Percentiles rank a stretch among this genome's conserved stretches.
phyloP scores from a whole-genome alignment of 164 flowering plant species.

The Paratinospora sagittata region DNA sequence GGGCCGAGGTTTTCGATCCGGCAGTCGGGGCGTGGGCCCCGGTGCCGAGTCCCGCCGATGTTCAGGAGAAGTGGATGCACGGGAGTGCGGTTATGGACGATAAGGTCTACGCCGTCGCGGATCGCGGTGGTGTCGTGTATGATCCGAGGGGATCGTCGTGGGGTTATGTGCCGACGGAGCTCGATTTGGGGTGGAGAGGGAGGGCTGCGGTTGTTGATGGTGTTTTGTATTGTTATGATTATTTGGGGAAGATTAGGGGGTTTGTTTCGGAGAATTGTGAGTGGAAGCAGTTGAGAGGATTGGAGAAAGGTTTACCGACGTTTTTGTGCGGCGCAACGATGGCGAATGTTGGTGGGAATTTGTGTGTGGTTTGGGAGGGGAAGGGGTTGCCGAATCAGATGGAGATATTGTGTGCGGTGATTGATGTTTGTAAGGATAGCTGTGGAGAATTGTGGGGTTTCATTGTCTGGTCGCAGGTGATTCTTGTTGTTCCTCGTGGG shows the following conservation, averaged over 20 bases:
- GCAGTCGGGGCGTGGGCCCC: slow-evolving; percentile 37
- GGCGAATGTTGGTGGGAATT: slow-evolving; percentile 67
- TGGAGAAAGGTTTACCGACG: slow-evolving; percentile 58
- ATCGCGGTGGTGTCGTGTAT: slow-evolving; percentile 67
- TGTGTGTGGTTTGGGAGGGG: slow-evolving; percentile 77
- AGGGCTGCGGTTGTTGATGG: slow-evolving; percentile 67
- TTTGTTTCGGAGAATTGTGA: slow-evolving; percentile 36
- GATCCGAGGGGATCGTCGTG: slow-evolving; percentile 41
- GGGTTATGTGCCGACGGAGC: slow-evolving; percentile 43
- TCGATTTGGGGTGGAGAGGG: slow-evolving; percentile 86
- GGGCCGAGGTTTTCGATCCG: slow-evolving; percentile 85
- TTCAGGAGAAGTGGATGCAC: slow-evolving; percentile 84
- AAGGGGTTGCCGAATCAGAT: slow-evolving; percentile 36
- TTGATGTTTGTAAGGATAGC: slow-evolving; percentile 39
- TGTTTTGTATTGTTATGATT: slow-evolving; percentile 76
- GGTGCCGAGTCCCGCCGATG: slow-evolving; percentile 45
- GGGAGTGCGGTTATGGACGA: slow-evolving; percentile 63
- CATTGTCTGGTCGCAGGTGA: slow-evolving; percentile 44
- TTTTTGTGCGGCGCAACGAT: slow-evolving; percentile 78
- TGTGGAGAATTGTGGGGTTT: slow-evolving; percentile 50
- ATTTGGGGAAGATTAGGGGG: slow-evolving; percentile 76
- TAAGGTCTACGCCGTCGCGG: slow-evolving; percentile 66
- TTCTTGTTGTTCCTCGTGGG: slow-evolving; percentile 38
- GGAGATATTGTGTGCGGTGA: slow-evolving; percentile 71
- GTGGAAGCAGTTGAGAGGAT: slow-evolving; percentile 67